Evolutionary conservation across 139 green algal genomes (phyloP).

Genomic region (Chlamydomonas urium): DNA sequence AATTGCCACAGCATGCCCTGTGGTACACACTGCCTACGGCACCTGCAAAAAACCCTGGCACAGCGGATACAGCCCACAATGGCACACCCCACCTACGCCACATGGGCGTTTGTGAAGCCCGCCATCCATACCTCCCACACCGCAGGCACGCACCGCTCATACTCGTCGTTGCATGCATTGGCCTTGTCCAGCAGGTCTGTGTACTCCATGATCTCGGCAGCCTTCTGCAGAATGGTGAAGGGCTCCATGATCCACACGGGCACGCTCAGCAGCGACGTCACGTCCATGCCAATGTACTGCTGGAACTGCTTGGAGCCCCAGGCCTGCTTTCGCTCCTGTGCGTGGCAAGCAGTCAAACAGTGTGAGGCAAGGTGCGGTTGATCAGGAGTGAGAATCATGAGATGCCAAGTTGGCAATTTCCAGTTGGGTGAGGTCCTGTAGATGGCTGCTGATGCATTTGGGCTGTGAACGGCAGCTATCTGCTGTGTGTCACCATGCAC

Average conservation of each 20-base stretch:
- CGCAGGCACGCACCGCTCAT: constrained; percentile 62
- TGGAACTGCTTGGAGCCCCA: constrained; percentile 51
- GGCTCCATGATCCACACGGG: constrained; percentile 98
- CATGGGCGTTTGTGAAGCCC: no score
- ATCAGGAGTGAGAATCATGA: background rate
- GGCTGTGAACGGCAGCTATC: background rate
- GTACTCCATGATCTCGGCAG: constrained; percentile 98
- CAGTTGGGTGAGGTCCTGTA: background rate
- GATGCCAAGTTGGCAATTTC: background rate
- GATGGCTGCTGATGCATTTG: background rate
- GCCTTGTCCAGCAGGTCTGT: constrained; percentile 84
- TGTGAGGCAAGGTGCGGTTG: background rate
- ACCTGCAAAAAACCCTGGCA: no score
- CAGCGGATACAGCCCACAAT: no score
- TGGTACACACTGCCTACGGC: no score
- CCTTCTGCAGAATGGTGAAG: constrained; percentile 94
- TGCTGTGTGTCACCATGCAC: background rate
- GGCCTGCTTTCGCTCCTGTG: constrained; percentile 42
- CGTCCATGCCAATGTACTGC: constrained; percentile 85
- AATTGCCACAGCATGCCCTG: no score
- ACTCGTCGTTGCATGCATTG: constrained; percentile 65
- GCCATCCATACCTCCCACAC: no score
- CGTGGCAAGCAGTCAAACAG: background rate
- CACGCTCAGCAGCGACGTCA: constrained; percentile 89
- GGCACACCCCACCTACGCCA: no score